These are phyloP conservation scores for Sideroxylon spinosum DNA, from an alignment of 179 eudicot species.

Conservation along the genomic window DNA sequence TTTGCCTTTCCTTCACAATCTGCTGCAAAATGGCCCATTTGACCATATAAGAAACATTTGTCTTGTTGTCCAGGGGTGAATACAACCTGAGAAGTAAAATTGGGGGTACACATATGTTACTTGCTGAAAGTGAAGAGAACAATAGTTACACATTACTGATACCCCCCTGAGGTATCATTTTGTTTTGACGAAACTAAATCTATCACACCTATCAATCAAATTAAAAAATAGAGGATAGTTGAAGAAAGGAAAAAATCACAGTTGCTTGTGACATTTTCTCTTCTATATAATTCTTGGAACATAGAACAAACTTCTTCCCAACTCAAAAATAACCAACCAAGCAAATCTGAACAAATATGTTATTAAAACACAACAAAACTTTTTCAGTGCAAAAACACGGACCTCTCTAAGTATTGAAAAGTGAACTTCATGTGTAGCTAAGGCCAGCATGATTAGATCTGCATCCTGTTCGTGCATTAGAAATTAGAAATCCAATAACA, in stretches of 20 bases:
- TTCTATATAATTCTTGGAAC: not conserved
- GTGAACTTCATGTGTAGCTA: constrained; percentile 96
- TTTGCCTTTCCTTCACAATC: constrained; percentile 85
- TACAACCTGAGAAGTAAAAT: constrained; percentile 51
- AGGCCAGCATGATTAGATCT: constrained; percentile 86
- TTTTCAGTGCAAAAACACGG: not conserved
- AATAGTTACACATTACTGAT: not conserved
- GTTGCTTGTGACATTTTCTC: not conserved
- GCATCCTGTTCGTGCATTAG: constrained; percentile 61
- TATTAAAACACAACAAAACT: not conserved
- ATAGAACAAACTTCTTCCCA: not conserved
- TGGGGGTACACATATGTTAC: not conserved
- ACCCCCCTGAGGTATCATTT: not conserved
- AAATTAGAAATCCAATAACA: constrained; percentile 11
- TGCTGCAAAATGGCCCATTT: constrained; percentile 91
- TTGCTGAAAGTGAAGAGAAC: not conserved
- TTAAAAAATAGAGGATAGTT: not conserved
- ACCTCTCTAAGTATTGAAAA: constrained; percentile 96
- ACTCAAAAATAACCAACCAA: not conserved
- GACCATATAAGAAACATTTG: constrained; percentile 90
- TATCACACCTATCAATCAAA: not conserved
- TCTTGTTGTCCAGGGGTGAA: constrained; percentile 83
- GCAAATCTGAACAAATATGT: not conserved
- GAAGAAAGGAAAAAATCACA: not conserved
- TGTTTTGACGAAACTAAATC: not conserved